Evolutionary conservation across 75 land plant genomes (phyloP).

Genomic region (Pinus taeda): DNA sequence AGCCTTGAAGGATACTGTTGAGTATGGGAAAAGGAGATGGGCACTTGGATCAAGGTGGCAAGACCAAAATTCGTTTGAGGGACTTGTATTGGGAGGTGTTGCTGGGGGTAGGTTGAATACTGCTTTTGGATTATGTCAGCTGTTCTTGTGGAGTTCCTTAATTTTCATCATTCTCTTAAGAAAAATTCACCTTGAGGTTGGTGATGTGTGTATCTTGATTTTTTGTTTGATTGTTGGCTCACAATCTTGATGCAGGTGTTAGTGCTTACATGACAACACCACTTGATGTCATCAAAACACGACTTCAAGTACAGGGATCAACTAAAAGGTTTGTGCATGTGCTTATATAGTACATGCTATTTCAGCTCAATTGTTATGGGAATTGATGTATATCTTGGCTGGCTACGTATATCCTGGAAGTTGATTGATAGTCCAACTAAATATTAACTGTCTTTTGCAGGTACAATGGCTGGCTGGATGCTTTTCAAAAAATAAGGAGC

Average conservation of each 20-base stretch:
- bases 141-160: background rate
- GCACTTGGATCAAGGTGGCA: constrained; percentile 9
- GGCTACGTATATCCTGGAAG: background rate
- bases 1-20: constrained; percentile 63
- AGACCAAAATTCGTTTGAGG: constrained; percentile 49
- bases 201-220: background rate
- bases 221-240: background rate
- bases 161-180: background rate
- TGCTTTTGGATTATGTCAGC: background rate
- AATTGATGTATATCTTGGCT: background rate
- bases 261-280: constrained; percentile 95
- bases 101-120: constrained; percentile 79
- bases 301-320: constrained; percentile 94
- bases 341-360: background rate
- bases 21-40: constrained; percentile 52
- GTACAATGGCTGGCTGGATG: constrained; percentile 87
- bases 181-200: background rate
- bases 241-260: constrained; percentile 45
- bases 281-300: constrained; percentile 91
- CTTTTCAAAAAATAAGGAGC: constrained; percentile 57
- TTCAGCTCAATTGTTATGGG: background rate
- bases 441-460: constrained; percentile 24
- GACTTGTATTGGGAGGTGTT: constrained; percentile 82
- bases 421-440: constrained; percentile 6
- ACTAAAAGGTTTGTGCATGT: constrained; percentile 45